A percentile compares a stretch with the other conserved stretches of the same genome.
These are phyloP conservation scores for Fagopyrum homotropicum DNA, from an alignment of 148 eudicot species.

Conservation along the genomic window DNA sequence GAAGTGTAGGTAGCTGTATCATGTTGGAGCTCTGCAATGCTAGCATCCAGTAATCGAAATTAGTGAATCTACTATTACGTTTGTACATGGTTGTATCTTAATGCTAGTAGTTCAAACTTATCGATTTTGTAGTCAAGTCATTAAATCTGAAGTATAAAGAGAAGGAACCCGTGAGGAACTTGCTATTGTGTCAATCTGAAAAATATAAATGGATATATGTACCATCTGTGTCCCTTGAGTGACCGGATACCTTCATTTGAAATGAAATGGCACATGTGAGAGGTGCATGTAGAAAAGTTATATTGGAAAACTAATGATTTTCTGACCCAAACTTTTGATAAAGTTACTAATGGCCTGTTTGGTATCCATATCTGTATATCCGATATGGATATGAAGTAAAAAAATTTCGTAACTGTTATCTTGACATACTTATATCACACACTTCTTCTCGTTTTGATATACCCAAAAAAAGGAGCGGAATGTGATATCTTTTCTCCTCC, in stretches of 20 bases:
- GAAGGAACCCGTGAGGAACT: neutral
- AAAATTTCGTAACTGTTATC: too few relatives aligned
- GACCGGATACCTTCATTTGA: neutral
- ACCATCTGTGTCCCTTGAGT: neutral
- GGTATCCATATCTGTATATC: too few relatives aligned
- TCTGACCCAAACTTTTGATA: neutral
- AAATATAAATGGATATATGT: neutral
- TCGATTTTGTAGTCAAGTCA: neutral
- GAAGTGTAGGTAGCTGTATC: neutral
- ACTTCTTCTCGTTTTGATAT: too few relatives aligned
- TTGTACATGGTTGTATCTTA: neutral
- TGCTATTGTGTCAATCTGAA: neutral
- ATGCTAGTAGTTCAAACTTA: neutral
- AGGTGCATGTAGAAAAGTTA: neutral
- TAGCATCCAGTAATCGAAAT: neutral
- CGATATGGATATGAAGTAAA: too few relatives aligned
- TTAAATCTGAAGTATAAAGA: neutral
- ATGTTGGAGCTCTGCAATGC: neutral
- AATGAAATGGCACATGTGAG: neutral
- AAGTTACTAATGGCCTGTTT: neutral
- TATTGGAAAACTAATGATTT: too few relatives aligned
- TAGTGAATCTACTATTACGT: neutral
- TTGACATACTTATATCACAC: too few relatives aligned
- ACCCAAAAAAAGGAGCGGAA: too few relatives aligned
- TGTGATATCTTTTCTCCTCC: too few relatives aligned